These are phyloP conservation scores for Testicularia cyperi DNA, from an alignment of 1,284 basidiomycete species.

Conservation along the genomic window DNA sequence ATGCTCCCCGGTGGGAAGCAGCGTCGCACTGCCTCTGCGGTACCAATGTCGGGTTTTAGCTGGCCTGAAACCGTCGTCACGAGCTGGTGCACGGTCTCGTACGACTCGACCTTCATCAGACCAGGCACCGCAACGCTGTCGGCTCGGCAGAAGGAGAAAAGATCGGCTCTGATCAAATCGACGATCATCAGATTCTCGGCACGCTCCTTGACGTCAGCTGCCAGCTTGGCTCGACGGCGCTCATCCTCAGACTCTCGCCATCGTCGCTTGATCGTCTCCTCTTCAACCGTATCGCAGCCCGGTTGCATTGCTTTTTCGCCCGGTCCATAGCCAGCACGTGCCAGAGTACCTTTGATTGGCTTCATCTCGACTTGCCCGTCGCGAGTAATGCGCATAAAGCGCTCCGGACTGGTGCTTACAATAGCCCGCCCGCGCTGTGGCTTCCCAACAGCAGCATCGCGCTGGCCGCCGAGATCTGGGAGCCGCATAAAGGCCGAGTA, in stretches of 20 bases:
- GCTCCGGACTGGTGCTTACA: slow-evolving; percentile 80
- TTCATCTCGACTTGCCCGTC: slow-evolving; percentile 76
- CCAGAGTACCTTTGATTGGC: slow-evolving; percentile 83
- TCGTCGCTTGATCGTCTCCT: slow-evolving; percentile 24
- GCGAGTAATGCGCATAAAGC: slow-evolving; percentile 82
- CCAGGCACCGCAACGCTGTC: slow-evolving; percentile 78
- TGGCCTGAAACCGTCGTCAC: slow-evolving; percentile 79
- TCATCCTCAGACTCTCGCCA: slow-evolving; percentile 58
- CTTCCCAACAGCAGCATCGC: not conserved
- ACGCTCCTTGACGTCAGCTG: slow-evolving; percentile 82
- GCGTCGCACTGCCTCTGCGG: slow-evolving; percentile 73
- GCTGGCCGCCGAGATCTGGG: slow-evolving; percentile 64
- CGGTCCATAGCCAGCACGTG: slow-evolving; percentile 49
- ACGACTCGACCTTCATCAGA: slow-evolving; percentile 87
- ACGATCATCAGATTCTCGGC: slow-evolving; percentile 99
- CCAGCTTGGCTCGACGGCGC: slow-evolving; percentile 63
- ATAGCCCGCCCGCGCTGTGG: slow-evolving; percentile 65
- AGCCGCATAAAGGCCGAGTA: slow-evolving; percentile 79
- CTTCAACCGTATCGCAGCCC: slow-evolving; percentile 2
- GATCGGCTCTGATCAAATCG: slow-evolving; percentile 89
- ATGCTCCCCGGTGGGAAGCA: slow-evolving; percentile 77
- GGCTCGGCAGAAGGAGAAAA: slow-evolving; percentile 71
- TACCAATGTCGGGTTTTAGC: slow-evolving; percentile 62
- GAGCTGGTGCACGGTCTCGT: slow-evolving; percentile 92
- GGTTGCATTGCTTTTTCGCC: slow-evolving; percentile 43